A percentile compares a stretch with the other conserved stretches of the same genome.
Evolutionary conservation across 1,284 basidiomycete species (phyloP).

Genomic region (Trichosporon sp.): DNA sequence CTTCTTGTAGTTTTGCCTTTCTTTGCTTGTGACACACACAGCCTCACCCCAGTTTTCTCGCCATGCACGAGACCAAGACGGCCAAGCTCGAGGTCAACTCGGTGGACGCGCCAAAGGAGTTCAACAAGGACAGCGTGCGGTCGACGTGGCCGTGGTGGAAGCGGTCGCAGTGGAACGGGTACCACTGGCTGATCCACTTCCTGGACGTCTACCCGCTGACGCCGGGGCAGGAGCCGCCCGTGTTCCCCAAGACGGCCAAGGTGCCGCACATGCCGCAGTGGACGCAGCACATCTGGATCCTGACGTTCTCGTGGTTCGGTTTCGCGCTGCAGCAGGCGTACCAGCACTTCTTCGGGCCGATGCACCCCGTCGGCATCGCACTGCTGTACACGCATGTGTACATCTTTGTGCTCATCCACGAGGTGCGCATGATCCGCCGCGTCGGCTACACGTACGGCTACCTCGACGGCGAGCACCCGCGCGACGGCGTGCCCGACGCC

Average conservation of each 20-base stretch:
- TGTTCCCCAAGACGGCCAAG: neutral
- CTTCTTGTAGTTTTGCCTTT: too few species aligned
- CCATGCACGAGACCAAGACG: neutral
- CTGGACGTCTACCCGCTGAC: slow-evolving; percentile 8
- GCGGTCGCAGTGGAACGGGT: neutral
- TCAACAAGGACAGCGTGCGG: neutral
- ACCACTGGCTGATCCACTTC: neutral
- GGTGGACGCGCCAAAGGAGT: neutral
- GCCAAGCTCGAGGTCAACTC: neutral
- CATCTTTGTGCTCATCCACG: slow-evolving; percentile 1
- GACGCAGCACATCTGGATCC: slow-evolving; percentile 5
- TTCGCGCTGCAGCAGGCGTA: slow-evolving; percentile 5
- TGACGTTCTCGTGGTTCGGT: slow-evolving; percentile 1
- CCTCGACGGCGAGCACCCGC: slow-evolving; percentile 5
- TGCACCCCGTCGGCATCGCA: neutral
- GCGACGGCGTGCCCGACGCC: slow-evolving; percentile 9
- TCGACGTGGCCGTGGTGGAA: slow-evolving; percentile 6
- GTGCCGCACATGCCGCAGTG: slow-evolving; percentile 8
- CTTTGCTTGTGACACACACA: neutral
- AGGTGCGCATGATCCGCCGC: neutral
- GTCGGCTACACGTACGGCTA: neutral
- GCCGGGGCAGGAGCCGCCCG: neutral
- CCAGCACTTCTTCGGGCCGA: neutral
- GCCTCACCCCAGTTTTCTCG: neutral
- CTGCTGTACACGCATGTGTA: slow-evolving; percentile 6